Base-by-base conservation (phyloP, 257 asterid genomes). In the Fraxinus americana region DNA sequence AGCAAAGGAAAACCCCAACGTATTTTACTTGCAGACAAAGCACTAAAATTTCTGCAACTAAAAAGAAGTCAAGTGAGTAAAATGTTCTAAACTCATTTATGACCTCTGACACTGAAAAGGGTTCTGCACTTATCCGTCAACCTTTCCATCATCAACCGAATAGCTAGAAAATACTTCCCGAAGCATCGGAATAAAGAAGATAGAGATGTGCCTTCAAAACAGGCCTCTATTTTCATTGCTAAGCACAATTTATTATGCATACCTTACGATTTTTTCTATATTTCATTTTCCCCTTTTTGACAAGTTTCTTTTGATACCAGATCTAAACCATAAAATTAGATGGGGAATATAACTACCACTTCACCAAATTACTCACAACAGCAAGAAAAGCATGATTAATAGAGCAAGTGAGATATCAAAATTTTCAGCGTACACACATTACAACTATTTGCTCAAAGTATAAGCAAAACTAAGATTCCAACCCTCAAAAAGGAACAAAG, bases 391-490 rank as follows among this genome's bases (percentile, higher is more conserved):
- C 75, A 79, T 75, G 75, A 41, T 48, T 80, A 71, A 38, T 41
- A 38, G 67, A 72, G 76, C 69, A 77, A 30, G 71, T 75, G 74
- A 82, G 57, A 77, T 74, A 80, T 81, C 77, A 80, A 61, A 84
- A 34, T 81, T 54, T 85, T 75, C 63, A 54, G 78, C 67, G 59
- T 30, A 36, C 68, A 50, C 75, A 71, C 81, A 38, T 81, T 70
- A 78, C 43, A 80, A 85, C 68, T 73, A 78, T 82, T 93, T 88
- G 92, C 94, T 88, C 89, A 82, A 72, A 72, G 79, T 68, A 83
- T 70, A 92, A 88, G 98, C 89, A 90, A 91, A 72, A 75, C 70
- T 71, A 83, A 86, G 86, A 89, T 87, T 85, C 92, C 89, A 75
- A 82, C 78, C 86, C 80, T 79, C 79, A 68, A 68, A 69, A 75